These are phyloP conservation scores for Yamadazyma atlantica DNA, from an alignment of 1,139 yeast species.

Conservation along the genomic window DNA sequence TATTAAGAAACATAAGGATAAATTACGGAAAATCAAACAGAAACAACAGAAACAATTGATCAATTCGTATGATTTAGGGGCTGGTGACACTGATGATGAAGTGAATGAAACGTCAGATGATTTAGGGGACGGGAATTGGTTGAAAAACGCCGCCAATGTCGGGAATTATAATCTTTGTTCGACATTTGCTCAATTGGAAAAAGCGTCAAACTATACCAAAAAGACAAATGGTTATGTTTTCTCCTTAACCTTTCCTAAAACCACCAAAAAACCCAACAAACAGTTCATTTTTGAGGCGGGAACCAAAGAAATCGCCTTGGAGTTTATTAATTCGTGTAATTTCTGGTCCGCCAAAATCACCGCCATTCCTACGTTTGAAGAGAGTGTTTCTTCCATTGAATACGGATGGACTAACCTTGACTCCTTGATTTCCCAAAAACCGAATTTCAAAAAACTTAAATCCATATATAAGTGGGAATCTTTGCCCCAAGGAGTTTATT, in stretches of 20 bases:
- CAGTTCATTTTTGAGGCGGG: slow-evolving; percentile 58
- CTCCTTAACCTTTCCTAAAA: slow-evolving; percentile 43
- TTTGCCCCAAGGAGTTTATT: slow-evolving; percentile 42
- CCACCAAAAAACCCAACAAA: slow-evolving; percentile 32
- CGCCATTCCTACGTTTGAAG: slow-evolving; percentile 66
- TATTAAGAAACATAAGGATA: slow-evolving; percentile 41
- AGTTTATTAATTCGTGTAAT: slow-evolving; percentile 75
- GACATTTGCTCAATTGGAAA: slow-evolving; percentile 47
- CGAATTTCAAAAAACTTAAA: slow-evolving; percentile 36
- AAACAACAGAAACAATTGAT: slow-evolving; percentile 19
- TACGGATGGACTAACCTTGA: slow-evolving; percentile 75
- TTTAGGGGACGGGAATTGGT: slow-evolving; percentile 72
- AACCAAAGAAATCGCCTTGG: slow-evolving; percentile 65
- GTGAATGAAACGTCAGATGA: slow-evolving; percentile 19
- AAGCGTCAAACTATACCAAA: slow-evolving; percentile 13
- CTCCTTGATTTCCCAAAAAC: slow-evolving; percentile 27
- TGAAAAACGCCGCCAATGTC: slow-evolving; percentile 48
- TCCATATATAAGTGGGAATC: slow-evolving; percentile 43
- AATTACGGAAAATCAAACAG: slow-evolving; percentile 27
- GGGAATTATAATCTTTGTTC: slow-evolving; percentile 52
- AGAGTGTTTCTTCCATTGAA: slow-evolving; percentile 69
- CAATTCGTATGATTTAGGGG: slow-evolving; percentile 12
- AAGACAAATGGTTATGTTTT: slow-evolving; percentile 20
- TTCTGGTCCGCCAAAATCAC: slow-evolving; percentile 90
- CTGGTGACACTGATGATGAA: slow-evolving; percentile 18